Evolutionary conservation across 495 filamentous ascomycete genomes (phyloP).

Genomic region (Venustampulla echinocandica): DNA sequence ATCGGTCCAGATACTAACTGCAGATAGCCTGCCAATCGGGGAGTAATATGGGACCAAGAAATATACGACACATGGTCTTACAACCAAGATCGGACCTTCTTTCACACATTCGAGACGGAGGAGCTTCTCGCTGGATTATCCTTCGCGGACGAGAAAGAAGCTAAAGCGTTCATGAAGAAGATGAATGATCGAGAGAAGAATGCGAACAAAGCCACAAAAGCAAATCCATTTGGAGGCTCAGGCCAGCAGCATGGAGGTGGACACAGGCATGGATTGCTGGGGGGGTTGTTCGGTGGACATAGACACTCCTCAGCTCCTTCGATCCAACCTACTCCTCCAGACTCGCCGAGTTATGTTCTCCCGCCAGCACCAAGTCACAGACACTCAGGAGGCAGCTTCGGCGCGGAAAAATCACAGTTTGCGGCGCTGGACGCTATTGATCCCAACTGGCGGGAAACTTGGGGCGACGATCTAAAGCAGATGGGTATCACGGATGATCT

Average conservation of each 20-base stretch:
- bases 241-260: constrained; percentile 32
- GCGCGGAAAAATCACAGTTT: constrained; percentile 41
- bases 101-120: constrained; percentile 94
- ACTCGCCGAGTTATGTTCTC: constrained; percentile 39
- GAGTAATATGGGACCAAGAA: constrained; percentile 98
- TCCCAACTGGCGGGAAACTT: constrained; percentile 72
- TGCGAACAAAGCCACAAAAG: constrained; percentile 73
- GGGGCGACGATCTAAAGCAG: constrained; percentile 65
- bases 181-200: constrained; percentile 90
- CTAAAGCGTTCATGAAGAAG: constrained; percentile 88
- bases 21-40: constrained; percentile 61
- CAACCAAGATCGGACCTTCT: constrained; percentile 93
- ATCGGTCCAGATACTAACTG: constrained; percentile 25
- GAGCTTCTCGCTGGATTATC: constrained; percentile 82
- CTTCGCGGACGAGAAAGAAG: constrained; percentile 94
- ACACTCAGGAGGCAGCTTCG: constrained; percentile 32
- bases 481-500: constrained; percentile 93
- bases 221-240: constrained; percentile 64
- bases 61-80: constrained; percentile 91
- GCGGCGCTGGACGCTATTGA: constrained; percentile 72
- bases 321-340: constrained; percentile 32
- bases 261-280: constrained; percentile 43
- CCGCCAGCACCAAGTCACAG: constrained; percentile 34
- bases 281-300: constrained; percentile 62
- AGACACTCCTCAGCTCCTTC: constrained; percentile 53